These are phyloP conservation scores for Lachnellula suecica DNA, from an alignment of 2,329 filamentous ascomycete genomes.

Conservation along the genomic window DNA sequence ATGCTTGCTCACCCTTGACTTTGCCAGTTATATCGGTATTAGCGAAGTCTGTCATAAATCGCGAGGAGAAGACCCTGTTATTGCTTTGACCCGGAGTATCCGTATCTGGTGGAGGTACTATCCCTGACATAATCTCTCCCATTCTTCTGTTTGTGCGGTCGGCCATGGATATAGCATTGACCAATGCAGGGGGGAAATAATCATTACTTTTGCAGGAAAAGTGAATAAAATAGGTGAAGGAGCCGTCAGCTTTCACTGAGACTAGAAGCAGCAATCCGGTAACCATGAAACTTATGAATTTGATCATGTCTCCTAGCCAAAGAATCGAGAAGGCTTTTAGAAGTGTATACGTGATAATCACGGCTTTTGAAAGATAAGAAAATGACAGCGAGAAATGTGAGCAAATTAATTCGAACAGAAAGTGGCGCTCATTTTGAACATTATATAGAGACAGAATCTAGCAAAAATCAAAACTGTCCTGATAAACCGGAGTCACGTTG, in stretches of 20 bases:
- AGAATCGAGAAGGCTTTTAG: not conserved
- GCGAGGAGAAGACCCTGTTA: not conserved
- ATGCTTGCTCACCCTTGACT: not conserved
- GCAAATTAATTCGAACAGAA: too few relatives aligned
- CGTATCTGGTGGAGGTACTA: not conserved
- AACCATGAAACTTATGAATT: not conserved
- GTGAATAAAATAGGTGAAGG: not conserved
- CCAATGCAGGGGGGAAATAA: not conserved
- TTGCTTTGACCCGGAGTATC: not conserved
- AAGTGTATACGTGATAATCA: not conserved
- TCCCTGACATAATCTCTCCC: not conserved
- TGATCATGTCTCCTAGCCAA: not conserved
- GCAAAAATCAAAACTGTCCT: too few relatives aligned
- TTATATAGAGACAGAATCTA: too few relatives aligned
- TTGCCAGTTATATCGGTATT: not conserved
- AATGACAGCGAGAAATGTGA: too few relatives aligned
- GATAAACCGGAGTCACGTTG: too few relatives aligned
- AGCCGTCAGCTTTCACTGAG: not conserved
- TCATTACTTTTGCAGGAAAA: not conserved
- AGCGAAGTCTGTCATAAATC: not conserved
- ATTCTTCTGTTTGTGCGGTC: not conserved
- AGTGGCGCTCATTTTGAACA: too few relatives aligned
- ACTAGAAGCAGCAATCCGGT: not conserved
- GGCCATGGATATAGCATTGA: not conserved
- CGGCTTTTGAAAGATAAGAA: too few relatives aligned